These are phyloP conservation scores for Chamaecrista fasciculata DNA, from an alignment of 306 rosid species.

Conservation along the genomic window DNA sequence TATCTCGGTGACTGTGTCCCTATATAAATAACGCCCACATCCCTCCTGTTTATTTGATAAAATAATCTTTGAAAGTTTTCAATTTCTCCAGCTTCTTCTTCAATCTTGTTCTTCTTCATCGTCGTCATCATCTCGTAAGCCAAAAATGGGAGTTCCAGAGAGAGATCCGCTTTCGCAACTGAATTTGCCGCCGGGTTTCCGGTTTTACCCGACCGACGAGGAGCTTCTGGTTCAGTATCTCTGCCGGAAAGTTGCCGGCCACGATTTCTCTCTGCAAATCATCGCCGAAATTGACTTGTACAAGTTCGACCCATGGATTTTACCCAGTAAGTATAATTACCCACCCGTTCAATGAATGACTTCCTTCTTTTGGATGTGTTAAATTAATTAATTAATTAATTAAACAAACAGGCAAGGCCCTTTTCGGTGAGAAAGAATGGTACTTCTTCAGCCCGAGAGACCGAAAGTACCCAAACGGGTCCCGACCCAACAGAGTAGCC, in stretches of 20 bases:
- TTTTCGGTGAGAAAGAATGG: constrained; percentile 95
- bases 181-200: constrained; percentile 85
- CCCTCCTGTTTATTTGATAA: constrained; percentile 2
- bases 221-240: constrained; percentile 90
- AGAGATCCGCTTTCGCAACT: constrained; percentile 64
- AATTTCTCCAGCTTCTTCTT: not conserved
- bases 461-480: constrained; percentile 85
- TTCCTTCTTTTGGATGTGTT: not conserved
- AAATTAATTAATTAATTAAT: too few relatives aligned
- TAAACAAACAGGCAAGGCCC: constrained; percentile 85
- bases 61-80: not conserved
- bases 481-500: constrained; percentile 88
- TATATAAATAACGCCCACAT: constrained; percentile 45
- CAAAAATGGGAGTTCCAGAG: constrained; percentile 61
- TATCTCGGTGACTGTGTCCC: constrained; percentile 25
- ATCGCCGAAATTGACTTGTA: constrained; percentile 85
- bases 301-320: constrained; percentile 88
- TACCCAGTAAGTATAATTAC: constrained; percentile 68
- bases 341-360: not conserved
- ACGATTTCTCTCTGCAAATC: constrained; percentile 69
- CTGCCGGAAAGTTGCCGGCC: constrained; percentile 87
- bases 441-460: constrained; percentile 89
- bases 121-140: not conserved
- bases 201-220: constrained; percentile 86
- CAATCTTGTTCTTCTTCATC: not conserved